Base-by-base conservation (phyloP, 768 basidiomycete genomes). In the Auricularia sp. region DNA sequence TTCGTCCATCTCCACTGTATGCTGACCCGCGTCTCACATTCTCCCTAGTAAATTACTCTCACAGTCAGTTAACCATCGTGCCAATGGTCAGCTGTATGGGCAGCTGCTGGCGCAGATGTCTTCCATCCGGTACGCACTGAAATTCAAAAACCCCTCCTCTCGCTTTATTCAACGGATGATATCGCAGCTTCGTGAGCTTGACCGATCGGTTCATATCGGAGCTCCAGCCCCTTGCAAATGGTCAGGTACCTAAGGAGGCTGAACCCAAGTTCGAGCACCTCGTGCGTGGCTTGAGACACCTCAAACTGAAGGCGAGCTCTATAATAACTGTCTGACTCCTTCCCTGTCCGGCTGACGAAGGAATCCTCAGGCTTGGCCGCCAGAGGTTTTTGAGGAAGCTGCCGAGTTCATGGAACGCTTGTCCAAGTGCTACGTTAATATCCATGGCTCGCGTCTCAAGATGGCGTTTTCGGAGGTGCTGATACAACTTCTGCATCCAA, bases 361-460 rank as follows among this genome's bases (percentile, higher is more conserved):
- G 29, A n/a, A 44, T 21, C 64, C n/a, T 47, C 34, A 92, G 90
- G 94, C 96, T 54, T 97, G 92, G 86, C 94, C 94, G 2, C 89
- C 92, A 14, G 90, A 94, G 72, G 86, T 89, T 3, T 94, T 97
- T 65, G 94, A 97, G 72, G 90, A 94, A 74, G 92, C 90, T 3
- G 89, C 94, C 2, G 94, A 98, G 69, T 97, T 96, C 69, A 76
- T 97, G 75, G 88, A 92, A 66, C 83, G 86, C 6, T 75, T 97
- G 18, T 89, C 94, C 2, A 89, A 87, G 70, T 86, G 88, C 0
- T 97, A 92, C 70, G 85, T 84, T 54, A 85, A 91, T 68, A 85
- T 91, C 0, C 94, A 95, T 69, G 94, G 95, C 7, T 78, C 86
- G 51, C 83, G 86, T 47, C 77, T 97, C 66, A 97, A 96, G 75